A percentile compares a stretch with the other conserved stretches of the same genome.
Evolutionary conservation across 176 grass and related monocot genomes (phyloP).

Genomic region (Triticum turgidum): DNA sequence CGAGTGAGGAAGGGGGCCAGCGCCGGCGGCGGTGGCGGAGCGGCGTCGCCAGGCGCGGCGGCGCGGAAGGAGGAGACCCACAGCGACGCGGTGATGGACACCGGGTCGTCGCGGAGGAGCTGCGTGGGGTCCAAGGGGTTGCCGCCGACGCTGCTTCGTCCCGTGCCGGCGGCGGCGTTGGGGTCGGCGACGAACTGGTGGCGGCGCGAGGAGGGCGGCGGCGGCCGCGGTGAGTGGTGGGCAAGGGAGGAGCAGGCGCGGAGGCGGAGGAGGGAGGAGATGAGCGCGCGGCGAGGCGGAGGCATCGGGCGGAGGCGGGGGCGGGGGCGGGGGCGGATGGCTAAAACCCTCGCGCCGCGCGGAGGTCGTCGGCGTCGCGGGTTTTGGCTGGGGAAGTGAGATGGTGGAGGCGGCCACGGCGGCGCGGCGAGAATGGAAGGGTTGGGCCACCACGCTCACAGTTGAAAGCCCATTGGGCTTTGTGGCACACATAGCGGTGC

Average conservation of each 20-base stretch:
- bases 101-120: conserved; percentile 80
- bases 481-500: background rate
- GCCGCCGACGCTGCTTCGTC: conserved; percentile 6
- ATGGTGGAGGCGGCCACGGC: conserved; percentile 2
- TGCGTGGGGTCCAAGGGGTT: conserved; percentile 61
- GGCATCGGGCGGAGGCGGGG: conserved; percentile 37
- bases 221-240: conserved; percentile 7
- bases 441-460: background rate
- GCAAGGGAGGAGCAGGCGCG: conserved; percentile 44
- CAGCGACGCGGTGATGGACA: conserved; percentile 71
- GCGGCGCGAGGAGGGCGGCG: conserved; percentile 27
- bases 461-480: background rate
- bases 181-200: conserved; percentile 39
- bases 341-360: conserved; percentile 46
- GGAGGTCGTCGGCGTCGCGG: conserved; percentile 28
- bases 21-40: conserved; percentile 28
- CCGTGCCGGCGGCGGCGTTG: conserved; percentile 13
- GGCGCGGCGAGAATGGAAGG: background rate
- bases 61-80: conserved; percentile 81
- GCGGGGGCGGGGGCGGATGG: background rate
- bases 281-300: conserved; percentile 42
- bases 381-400: conserved; percentile 3
- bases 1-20: conserved; percentile 70
- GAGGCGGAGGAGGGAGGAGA: conserved; percentile 38
- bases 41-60: background rate